Conservation (phyloP, 2,329 filamentous ascomycete genomes). For the Colletotrichum sp. region DNA sequence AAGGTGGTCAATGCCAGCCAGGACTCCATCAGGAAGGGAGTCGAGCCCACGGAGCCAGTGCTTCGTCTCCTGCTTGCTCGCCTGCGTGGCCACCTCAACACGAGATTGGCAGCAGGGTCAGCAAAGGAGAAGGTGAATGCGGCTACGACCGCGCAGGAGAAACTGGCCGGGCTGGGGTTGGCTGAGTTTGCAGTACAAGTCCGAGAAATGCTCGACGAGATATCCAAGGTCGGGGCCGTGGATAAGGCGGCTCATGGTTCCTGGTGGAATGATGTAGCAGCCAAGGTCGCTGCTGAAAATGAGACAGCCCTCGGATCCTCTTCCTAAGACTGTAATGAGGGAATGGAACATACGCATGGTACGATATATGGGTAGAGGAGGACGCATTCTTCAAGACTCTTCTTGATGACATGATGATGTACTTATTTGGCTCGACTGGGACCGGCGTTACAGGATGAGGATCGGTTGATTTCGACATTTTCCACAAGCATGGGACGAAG, state of each 20-base stretch:
- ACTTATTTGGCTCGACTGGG: conserved; percentile 13
- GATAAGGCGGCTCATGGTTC: conserved; percentile 71
- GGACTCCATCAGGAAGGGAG: conserved; percentile 45
- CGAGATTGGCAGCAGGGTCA: conserved; percentile 67
- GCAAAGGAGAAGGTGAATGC: conserved; percentile 74
- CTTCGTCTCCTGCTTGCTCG: conserved; percentile 72
- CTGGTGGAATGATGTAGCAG: conserved; percentile 74
- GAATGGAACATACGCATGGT: background rate
- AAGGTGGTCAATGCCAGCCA: conserved; percentile 58
- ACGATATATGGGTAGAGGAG: conserved; percentile 14
- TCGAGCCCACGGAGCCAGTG: conserved; percentile 59
- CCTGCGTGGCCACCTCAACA: conserved; percentile 69
- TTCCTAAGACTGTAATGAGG: background rate
- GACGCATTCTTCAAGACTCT: background rate
- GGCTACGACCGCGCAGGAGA: conserved; percentile 72
- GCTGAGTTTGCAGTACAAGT: conserved; percentile 76
- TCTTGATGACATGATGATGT: conserved; percentile 18
- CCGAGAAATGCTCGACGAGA: conserved; percentile 70
- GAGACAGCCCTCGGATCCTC: background rate
- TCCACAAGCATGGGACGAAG: conserved; percentile 4
- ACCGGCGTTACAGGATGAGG: conserved; percentile 8
- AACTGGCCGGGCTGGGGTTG: conserved; percentile 70
- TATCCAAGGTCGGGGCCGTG: conserved; percentile 68
- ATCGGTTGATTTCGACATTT: background rate
- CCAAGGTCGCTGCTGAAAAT: conserved; percentile 54